These are phyloP conservation scores for Carex sylvatica DNA, from an alignment of 202 grass and related monocot genomes.

Conservation along the genomic window DNA sequence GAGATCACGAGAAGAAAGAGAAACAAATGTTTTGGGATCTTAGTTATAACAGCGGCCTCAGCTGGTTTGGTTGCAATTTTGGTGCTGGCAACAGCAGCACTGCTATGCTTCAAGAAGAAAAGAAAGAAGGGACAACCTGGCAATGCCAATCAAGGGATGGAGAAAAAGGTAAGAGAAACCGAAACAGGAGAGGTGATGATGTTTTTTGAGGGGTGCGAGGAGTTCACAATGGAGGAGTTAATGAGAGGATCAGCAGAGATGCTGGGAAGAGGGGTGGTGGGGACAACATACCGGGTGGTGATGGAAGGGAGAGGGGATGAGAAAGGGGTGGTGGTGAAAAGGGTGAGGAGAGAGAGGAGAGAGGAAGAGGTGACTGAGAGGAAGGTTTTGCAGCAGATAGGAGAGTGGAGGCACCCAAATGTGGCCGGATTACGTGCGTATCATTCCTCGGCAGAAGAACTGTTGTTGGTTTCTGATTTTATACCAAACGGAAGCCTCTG, in stretches of 20 bases:
- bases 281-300: slow-evolving; percentile 73
- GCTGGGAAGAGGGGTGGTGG: slow-evolving; percentile 64
- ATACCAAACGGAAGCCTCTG: slow-evolving; percentile 63
- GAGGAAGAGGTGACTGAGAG: slow-evolving; percentile 38
- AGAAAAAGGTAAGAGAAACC: neutral
- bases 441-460: slow-evolving; percentile 59
- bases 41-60: slow-evolving; percentile 37
- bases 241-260: slow-evolving; percentile 88
- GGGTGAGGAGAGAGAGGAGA: slow-evolving; percentile 45
- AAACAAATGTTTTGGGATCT: slow-evolving; percentile 36
- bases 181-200: slow-evolving; percentile 46
- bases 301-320: slow-evolving; percentile 36
- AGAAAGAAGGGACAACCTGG: slow-evolving; percentile 16
- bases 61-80: slow-evolving; percentile 37
- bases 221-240: slow-evolving; percentile 58
- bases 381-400: slow-evolving; percentile 60
- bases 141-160: neutral
- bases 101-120: slow-evolving; percentile 36
- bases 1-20: neutral
- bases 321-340: slow-evolving; percentile 68
- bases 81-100: slow-evolving; percentile 30
- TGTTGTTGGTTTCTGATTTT: slow-evolving; percentile 82
- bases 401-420: slow-evolving; percentile 67
- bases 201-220: slow-evolving; percentile 66
- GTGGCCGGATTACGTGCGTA: slow-evolving; percentile 55